These are phyloP conservation scores for Pyronema domesticum DNA, from an alignment of 495 filamentous ascomycete genomes.

Conservation along the genomic window DNA sequence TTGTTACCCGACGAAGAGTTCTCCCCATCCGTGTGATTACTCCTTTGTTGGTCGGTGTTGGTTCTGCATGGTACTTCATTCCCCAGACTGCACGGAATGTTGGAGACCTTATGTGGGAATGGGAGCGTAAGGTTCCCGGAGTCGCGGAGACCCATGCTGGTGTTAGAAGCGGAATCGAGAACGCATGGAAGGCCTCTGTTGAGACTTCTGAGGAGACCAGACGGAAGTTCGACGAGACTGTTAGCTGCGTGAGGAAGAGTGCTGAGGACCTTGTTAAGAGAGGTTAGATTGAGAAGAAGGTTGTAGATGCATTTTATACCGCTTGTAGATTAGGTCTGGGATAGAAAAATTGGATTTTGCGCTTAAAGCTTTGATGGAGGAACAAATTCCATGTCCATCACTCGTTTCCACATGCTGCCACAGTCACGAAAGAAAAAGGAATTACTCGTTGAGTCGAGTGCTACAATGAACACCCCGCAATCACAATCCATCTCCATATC, in stretches of 20 bases:
- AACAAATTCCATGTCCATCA: too few relatives aligned
- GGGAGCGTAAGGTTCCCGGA: constrained; percentile 68
- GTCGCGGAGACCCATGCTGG: constrained; percentile 59
- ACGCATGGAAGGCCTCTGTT: constrained; percentile 49
- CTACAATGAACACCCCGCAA: too few relatives aligned
- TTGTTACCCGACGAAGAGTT: constrained; percentile 69
- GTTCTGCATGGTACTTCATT: constrained; percentile 54
- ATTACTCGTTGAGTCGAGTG: too few relatives aligned
- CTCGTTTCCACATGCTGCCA: too few relatives aligned
- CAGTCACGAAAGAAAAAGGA: too few relatives aligned
- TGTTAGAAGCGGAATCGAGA: constrained; percentile 45
- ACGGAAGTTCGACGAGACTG: constrained; percentile 59
- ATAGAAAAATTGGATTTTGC: not conserved
- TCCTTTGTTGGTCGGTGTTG: constrained; percentile 53
- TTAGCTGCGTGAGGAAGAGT: constrained; percentile 45
- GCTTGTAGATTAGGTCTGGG: not conserved
- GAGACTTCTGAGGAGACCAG: constrained; percentile 52
- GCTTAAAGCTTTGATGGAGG: too few relatives aligned
- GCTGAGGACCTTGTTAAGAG: constrained; percentile 82
- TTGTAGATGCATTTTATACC: not conserved
- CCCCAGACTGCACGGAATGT: constrained; percentile 75
- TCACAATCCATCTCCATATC: too few relatives aligned
- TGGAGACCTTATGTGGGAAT: constrained; percentile 63
- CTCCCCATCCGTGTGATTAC: constrained; percentile 54
- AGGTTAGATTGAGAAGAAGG: constrained; percentile 28